phyloP scores from a whole-genome alignment of 176 grass and related monocot species.

The Cenchrus fungigraminus region DNA sequence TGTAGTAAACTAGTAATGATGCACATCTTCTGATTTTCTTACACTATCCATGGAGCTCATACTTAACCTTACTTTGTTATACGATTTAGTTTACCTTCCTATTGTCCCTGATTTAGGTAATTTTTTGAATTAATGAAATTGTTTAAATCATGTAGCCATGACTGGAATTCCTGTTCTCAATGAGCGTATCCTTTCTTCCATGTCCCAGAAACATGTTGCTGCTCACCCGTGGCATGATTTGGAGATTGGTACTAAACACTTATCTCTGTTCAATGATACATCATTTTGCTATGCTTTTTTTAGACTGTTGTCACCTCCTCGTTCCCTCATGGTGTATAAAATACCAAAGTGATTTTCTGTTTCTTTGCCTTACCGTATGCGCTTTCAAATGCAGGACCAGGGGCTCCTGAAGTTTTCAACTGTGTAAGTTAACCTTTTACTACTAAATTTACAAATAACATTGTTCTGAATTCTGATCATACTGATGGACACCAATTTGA shows the following conservation, averaged over 20 bases:
- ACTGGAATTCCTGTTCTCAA: constrained; percentile 68
- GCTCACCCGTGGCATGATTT: constrained; percentile 99
- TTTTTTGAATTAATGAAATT: constrained; percentile 14
- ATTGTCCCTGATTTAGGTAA: constrained; percentile 13
- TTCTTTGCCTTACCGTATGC: constrained; percentile 27
- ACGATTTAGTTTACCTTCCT: constrained; percentile 17
- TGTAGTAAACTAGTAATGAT: neutral
- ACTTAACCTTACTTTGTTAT: neutral
- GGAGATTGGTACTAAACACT: constrained; percentile 72
- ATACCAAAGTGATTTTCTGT: neutral
- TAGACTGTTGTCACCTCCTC: constrained; percentile 19
- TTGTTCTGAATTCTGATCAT: constrained; percentile 22
- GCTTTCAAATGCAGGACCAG: constrained; percentile 73
- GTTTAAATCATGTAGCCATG: constrained; percentile 62
- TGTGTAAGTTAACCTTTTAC: constrained; percentile 73
- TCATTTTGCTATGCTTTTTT: constrained; percentile 18
- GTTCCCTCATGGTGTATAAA: constrained; percentile 10
- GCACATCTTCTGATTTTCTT: constrained; percentile 21
- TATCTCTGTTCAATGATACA: neutral
- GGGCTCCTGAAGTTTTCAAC: constrained; percentile 88
- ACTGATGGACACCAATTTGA: neutral
- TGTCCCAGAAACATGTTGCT: constrained; percentile 74
- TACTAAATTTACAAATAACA: constrained; percentile 17
- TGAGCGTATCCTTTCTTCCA: constrained; percentile 90
- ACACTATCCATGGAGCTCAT: neutral